These are phyloP conservation scores for Asclepias syriaca DNA, from an alignment of 257 asterid species.

Conservation along the genomic window DNA sequence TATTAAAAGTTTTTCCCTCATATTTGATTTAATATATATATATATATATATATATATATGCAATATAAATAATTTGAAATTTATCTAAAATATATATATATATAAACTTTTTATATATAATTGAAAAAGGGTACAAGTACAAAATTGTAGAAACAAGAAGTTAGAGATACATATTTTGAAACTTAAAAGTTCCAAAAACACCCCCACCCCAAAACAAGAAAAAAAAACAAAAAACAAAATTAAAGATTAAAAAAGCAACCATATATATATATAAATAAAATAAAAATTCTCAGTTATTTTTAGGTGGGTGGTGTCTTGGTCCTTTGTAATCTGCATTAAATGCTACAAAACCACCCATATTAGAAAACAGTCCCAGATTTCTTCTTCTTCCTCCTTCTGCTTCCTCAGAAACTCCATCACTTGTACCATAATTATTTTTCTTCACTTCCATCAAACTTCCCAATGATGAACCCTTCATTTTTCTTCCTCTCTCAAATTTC, in stretches of 20 bases:
- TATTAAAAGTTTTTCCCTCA: no score
- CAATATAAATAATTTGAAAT: no score
- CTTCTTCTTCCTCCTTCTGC: conserved; percentile 13
- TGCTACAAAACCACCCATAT: conserved; percentile 35
- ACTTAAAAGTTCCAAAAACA: not conserved
- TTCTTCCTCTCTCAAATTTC: not conserved
- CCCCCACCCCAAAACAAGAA: no score
- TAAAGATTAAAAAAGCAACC: not conserved
- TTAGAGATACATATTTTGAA: not conserved
- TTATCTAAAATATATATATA: no score
- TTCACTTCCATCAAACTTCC: not conserved
- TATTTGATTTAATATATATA: no score
- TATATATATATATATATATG: no score
- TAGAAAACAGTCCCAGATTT: conserved; percentile 12
- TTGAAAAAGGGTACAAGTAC: not conserved
- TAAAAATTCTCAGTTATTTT: conserved; percentile 35
- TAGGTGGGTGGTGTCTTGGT: conserved; percentile 67
- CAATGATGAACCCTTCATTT: not conserved
- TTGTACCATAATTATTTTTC: not conserved
- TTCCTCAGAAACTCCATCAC: not conserved
- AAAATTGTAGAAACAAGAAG: not conserved
- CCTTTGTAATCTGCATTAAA: conserved; percentile 59
- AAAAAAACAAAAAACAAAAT: not conserved
- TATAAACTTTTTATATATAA: no score
- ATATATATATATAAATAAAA: no score